Percentiles rank a stretch among this genome's conserved stretches.
phyloP scores from a whole-genome alignment of 1,284 basidiomycete genomes.

The Butyriboletus appendiculatus region DNA sequence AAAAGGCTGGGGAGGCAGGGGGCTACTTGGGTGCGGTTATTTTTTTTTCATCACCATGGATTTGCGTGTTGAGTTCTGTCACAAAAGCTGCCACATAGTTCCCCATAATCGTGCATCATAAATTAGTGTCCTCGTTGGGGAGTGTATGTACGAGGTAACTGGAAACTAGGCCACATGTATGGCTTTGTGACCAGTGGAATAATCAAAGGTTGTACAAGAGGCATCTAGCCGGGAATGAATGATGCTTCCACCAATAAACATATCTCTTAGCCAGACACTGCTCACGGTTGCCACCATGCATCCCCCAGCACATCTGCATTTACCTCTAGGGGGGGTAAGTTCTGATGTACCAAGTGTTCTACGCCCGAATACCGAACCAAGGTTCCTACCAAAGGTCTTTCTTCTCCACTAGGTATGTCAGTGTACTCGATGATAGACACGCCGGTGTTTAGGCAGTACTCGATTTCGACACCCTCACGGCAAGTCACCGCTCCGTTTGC shows the following conservation, averaged over 20 bases:
- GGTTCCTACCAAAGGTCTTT: constrained; percentile 31
- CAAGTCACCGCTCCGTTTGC: constrained; percentile 39
- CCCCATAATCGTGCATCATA: constrained; percentile 40
- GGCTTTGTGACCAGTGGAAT: neutral
- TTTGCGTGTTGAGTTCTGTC: constrained; percentile 2
- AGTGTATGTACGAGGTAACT: neutral
- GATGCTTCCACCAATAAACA: too few species aligned
- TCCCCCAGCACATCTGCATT: constrained; percentile 50
- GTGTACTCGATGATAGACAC: constrained; percentile 53
- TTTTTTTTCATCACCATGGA: neutral
- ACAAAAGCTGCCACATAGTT: constrained; percentile 74
- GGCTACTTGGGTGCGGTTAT: constrained; percentile 70
- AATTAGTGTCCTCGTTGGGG: neutral
- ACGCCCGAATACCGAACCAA: constrained; percentile 54
- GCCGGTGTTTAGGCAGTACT: constrained; percentile 50
- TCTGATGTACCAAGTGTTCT: constrained; percentile 44
- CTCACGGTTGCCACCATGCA: constrained; percentile 6
- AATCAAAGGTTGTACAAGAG: neutral
- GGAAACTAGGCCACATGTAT: too few species aligned
- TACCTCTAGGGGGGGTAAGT: constrained; percentile 35
- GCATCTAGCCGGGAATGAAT: neutral
- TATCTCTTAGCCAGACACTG: too few species aligned
- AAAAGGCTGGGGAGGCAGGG: constrained; percentile 75
- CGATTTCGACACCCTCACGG: constrained; percentile 41
- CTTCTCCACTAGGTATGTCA: constrained; percentile 35